Evolutionary conservation across 352 stramenopile genomes (phyloP).

Genomic region (Globisporangium irregulare): DNA sequence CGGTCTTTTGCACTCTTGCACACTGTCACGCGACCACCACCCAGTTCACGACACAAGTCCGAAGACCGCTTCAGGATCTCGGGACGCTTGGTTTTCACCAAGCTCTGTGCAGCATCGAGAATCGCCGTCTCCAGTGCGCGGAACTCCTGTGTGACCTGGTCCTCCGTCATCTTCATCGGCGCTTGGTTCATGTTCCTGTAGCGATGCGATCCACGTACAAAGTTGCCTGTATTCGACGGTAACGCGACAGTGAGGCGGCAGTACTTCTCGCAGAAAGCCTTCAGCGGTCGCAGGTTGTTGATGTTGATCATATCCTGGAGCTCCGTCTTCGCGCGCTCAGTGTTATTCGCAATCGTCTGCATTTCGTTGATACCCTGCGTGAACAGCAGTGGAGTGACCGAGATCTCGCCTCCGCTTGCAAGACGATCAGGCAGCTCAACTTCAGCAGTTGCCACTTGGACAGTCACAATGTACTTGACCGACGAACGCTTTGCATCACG

Average conservation of each 20-base stretch:
- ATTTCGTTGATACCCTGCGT: conserved; percentile 94
- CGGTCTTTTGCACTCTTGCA: conserved; percentile 98
- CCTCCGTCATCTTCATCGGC: conserved; percentile 58
- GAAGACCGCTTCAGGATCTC: conserved; percentile 83
- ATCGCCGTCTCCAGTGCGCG: conserved; percentile 60
- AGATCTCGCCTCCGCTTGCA: conserved; percentile 67
- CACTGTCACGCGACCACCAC: conserved; percentile 91
- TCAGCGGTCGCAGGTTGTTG: conserved; percentile 76
- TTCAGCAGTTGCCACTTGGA: conserved; percentile 74
- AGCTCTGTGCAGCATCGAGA: conserved; percentile 72
- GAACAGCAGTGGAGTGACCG: conserved; percentile 82
- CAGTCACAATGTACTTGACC: conserved; percentile 83
- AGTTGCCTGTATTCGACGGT: conserved; percentile 32
- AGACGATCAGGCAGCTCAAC: conserved; percentile 75
- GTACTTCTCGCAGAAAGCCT: conserved; percentile 86
- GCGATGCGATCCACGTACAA: conserved; percentile 27
- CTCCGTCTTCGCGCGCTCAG: conserved; percentile 83
- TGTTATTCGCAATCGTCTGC: conserved; percentile 93
- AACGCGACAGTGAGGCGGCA: conserved; percentile 55
- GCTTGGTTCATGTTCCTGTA: conserved; percentile 58
- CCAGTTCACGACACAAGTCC: conserved; percentile 81
- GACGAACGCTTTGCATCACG: conserved; percentile 48
- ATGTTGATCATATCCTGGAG: conserved; percentile 90
- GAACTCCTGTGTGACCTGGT: conserved; percentile 70
- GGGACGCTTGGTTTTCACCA: conserved; percentile 85